A percentile compares a stretch with the other conserved stretches of the same genome.
These are phyloP conservation scores for Ogataea dorogensis DNA, from an alignment of 805 yeast genomes.

Conservation along the genomic window DNA sequence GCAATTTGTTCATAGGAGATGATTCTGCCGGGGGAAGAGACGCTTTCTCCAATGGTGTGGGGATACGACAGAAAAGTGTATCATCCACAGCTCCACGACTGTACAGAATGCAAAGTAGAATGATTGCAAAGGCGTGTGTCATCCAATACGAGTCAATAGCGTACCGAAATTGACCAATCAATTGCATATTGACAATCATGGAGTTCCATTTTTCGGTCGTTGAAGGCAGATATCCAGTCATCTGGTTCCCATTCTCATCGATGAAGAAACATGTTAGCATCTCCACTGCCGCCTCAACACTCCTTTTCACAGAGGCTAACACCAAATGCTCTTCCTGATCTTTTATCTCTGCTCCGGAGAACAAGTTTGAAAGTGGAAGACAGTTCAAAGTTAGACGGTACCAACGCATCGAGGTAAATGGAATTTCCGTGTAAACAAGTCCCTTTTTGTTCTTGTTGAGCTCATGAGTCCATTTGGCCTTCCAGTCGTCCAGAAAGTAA, in stretches of 20 bases:
- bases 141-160: constrained; percentile 23
- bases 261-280: constrained; percentile 18
- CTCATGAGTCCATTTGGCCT: constrained; percentile 13
- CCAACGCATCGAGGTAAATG: constrained; percentile 24
- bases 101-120: constrained; percentile 16
- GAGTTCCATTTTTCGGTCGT: constrained; percentile 14
- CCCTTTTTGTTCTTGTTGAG: constrained; percentile 1
- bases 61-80: constrained; percentile 14
- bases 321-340: constrained; percentile 13
- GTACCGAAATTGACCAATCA: constrained; percentile 10
- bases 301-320: constrained; percentile 15
- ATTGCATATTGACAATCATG: constrained; percentile 2
- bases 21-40: constrained; percentile 14
- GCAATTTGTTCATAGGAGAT: constrained; percentile 18
- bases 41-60: constrained; percentile 13
- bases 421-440: constrained; percentile 10
- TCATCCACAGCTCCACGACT: constrained; percentile 22
- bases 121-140: constrained; percentile 21
- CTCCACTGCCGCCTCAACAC: constrained; percentile 20
- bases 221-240: constrained; percentile 13
- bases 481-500: constrained; percentile 19
- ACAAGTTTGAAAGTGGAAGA: constrained; percentile 12
- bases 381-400: constrained; percentile 15
- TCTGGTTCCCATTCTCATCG: constrained; percentile 8
- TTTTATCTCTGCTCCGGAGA: constrained; percentile 5